Base-by-base conservation (phyloP, 2,329 filamentous ascomycete species). In the Beauveria australis region DNA sequence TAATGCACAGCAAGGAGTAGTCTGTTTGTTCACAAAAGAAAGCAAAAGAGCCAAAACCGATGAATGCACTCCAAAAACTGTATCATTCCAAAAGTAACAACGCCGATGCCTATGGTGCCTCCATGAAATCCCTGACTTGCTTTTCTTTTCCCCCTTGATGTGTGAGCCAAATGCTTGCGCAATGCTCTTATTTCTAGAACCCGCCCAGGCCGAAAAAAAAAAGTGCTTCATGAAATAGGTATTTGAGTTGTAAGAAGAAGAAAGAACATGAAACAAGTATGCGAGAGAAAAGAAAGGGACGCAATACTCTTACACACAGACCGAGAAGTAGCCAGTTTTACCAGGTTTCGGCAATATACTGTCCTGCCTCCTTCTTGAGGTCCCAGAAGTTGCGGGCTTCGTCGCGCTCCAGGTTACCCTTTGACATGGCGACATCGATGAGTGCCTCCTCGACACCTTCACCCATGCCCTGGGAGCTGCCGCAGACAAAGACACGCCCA, bases 401-500 rank as follows among this genome's bases (percentile, higher is more conserved):
- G 37, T 92, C 87, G 24, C 81, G 79, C 71, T 91, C 89, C 56
- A 99, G 76, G 69, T 92, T 92, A 12, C 93, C 94, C 80, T 96
- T 97, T 66, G 87, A 80, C 88, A 96, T 96, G 56, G 92, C 91
- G 1, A 97, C 92, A 64, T 96, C 89, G 28, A 97, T 80, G 16
- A 99, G 80, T 0, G 93, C 90, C 52, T 86, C 81, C 72, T 97
- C 89, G 3, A 99, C 94, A 49, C 94, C 94, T 74, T 97, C 94
- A 62, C 94, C 94, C 94, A 99, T 60, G 61, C 94, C 94, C 77
- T 91, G 92, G 70, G 87, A 92, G 75, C 89, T 95, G 54, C 94
- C 94, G 73, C 94, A 99, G 62, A 99, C 94, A 72, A 99, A 99
- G 57, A 97, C 87, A 57, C 94, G 87, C 1, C 94, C 94, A 69